Evolutionary conservation across 1,284 basidiomycete species (phyloP).

Genomic region (Ganoderma lingzhi): DNA sequence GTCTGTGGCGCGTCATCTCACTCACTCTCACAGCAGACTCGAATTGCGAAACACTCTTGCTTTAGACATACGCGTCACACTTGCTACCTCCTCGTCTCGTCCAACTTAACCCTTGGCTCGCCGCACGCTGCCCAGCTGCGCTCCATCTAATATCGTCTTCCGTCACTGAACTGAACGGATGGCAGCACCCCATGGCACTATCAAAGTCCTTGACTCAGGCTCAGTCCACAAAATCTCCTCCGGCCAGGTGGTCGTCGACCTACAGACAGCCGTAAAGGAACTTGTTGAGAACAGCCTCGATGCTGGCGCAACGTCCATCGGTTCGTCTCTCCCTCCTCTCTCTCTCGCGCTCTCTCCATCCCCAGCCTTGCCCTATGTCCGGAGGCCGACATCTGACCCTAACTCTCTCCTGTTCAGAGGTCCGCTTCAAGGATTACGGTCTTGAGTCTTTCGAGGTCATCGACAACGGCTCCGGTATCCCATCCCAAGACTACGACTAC

Average conservation of each 20-base stretch:
- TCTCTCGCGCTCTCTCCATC: not conserved
- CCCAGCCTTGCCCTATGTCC: not conserved
- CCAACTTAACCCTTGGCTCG: too few species aligned
- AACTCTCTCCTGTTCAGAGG: conserved; percentile 60
- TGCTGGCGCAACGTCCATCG: conserved; percentile 16
- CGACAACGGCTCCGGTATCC: conserved; percentile 93
- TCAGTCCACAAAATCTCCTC: conserved; percentile 91
- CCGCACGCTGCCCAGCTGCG: not conserved
- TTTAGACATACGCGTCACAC: too few species aligned
- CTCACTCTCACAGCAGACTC: too few species aligned
- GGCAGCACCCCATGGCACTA: conserved; percentile 26
- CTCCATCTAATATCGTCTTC: not conserved
- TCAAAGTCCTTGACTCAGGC: conserved; percentile 74
- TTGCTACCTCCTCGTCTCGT: too few species aligned
- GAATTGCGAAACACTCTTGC: too few species aligned
- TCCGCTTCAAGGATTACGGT: conserved; percentile 92
- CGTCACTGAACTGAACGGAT: not conserved
- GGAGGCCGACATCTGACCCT: not conserved
- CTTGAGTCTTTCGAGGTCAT: conserved; percentile 88
- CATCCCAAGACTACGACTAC: conserved; percentile 76
- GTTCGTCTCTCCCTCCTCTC: not conserved
- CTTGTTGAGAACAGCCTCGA: conserved; percentile 90
- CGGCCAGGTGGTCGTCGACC: conserved; percentile 94
- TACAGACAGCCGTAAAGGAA: conserved; percentile 96
- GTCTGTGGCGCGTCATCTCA: not conserved